phyloP scores from a whole-genome alignment of 1,139 yeast species.

The Geotrichum fermentans region DNA sequence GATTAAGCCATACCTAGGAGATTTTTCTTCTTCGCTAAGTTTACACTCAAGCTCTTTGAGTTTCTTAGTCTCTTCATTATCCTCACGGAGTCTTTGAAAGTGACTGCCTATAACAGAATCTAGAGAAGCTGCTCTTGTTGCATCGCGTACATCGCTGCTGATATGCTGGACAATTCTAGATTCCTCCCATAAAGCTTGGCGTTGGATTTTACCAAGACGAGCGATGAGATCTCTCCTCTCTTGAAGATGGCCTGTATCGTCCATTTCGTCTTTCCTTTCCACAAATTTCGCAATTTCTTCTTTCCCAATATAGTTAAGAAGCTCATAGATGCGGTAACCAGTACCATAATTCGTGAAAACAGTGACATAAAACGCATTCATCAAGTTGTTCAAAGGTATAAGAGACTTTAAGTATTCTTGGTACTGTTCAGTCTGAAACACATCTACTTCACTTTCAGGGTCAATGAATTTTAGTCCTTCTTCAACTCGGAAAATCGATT shows the following conservation, averaged over 20 bases:
- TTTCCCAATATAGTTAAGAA: conserved; percentile 27
- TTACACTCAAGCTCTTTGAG: conserved; percentile 30
- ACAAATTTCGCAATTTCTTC: conserved; percentile 1
- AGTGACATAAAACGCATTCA: conserved; percentile 29
- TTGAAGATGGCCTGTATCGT: background rate
- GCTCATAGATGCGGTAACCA: conserved; percentile 30
- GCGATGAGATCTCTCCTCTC: conserved; percentile 19
- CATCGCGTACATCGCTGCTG: conserved; percentile 22
- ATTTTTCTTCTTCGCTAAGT: conserved; percentile 17
- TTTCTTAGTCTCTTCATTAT: conserved; percentile 28
- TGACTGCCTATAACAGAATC: conserved; percentile 22
- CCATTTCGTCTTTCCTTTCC: background rate
- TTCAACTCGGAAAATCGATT: conserved; percentile 11
- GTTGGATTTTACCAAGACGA: conserved; percentile 27
- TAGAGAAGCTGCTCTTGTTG: conserved; percentile 27
- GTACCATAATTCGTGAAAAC: conserved; percentile 33
- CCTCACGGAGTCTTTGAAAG: conserved; percentile 25
- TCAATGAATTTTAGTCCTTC: conserved; percentile 9
- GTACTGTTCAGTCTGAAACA: conserved; percentile 13
- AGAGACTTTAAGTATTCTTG: conserved; percentile 24
- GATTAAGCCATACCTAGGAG: conserved; percentile 17
- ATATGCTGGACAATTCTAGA: conserved; percentile 21
- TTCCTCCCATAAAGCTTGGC: conserved; percentile 32
- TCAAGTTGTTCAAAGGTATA: conserved; percentile 25
- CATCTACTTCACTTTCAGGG: conserved; percentile 16